Conservation (phyloP, 805 yeast genomes). For the Lachancea waltii region DNA sequence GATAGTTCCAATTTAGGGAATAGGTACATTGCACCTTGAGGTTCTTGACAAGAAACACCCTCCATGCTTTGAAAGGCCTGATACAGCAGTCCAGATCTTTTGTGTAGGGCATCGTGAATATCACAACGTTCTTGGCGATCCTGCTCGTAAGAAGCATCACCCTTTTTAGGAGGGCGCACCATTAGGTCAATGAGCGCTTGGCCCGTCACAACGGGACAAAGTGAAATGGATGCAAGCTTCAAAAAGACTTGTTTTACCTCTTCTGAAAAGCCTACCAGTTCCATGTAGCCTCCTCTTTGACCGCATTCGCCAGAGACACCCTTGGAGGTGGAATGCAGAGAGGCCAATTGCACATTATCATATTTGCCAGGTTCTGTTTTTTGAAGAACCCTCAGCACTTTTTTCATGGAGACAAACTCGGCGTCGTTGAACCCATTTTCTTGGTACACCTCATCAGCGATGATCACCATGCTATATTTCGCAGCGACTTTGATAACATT, state of each 20-base stretch:
- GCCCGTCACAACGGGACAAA: conserved; percentile 93
- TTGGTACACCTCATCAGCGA: conserved; percentile 98
- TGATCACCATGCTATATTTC: conserved; percentile 71
- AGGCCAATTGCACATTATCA: conserved; percentile 77
- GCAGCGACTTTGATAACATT: conserved; percentile 77
- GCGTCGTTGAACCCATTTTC: conserved; percentile 74
- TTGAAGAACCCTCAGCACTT: conserved; percentile 63
- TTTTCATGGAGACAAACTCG: conserved; percentile 77
- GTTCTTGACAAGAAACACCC: conserved; percentile 79
- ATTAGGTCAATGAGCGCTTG: conserved; percentile 89
- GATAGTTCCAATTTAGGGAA: conserved; percentile 76
- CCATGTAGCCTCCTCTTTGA: conserved; percentile 99
- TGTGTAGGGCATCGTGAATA: conserved; percentile 55
- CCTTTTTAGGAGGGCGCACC: conserved; percentile 82
- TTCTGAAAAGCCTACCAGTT: conserved; percentile 68
- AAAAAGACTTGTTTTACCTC: conserved; percentile 66
- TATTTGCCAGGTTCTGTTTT: conserved; percentile 48
- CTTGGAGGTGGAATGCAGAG: conserved; percentile 94
- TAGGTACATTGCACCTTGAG: conserved; percentile 97
- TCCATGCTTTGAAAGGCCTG: conserved; percentile 70
- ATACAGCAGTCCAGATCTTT: conserved; percentile 59
- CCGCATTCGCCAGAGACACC: conserved; percentile 99
- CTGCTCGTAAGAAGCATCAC: conserved; percentile 65
- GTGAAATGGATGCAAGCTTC: conserved; percentile 83
- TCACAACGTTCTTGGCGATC: conserved; percentile 56